Evolutionary conservation across 2,329 filamentous ascomycete species (phyloP).

Genomic region (Fusarium nurragi): DNA sequence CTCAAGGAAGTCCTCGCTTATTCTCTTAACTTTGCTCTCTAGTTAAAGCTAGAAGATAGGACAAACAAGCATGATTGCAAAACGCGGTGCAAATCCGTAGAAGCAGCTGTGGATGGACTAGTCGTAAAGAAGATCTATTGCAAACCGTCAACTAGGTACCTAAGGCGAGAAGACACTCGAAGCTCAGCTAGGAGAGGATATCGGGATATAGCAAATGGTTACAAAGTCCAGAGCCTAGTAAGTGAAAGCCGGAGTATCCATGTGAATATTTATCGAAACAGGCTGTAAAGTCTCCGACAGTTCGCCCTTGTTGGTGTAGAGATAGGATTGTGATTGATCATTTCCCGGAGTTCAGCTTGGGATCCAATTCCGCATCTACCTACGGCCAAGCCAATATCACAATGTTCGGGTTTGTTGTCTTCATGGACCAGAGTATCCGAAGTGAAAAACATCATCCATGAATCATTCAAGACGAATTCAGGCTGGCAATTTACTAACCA

Average conservation of each 20-base stretch:
- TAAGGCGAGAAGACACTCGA: too few species aligned
- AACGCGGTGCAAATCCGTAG: too few species aligned
- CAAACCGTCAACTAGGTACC: background rate
- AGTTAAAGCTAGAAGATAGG: background rate
- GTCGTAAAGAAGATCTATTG: too few species aligned
- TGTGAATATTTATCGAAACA: background rate
- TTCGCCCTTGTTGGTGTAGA: background rate
- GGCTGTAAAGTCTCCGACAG: background rate
- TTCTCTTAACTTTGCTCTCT: too few species aligned
- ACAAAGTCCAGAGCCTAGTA: background rate
- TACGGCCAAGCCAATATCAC: background rate
- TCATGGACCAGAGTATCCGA: background rate
- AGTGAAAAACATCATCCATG: background rate
- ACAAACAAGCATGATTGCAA: background rate
- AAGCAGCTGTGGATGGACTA: too few species aligned
- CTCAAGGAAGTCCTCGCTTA: background rate
- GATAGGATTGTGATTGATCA: background rate
- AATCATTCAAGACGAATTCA: background rate
- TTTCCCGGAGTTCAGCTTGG: background rate
- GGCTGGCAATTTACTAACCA: background rate
- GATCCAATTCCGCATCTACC: background rate
- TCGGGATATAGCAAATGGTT: background rate
- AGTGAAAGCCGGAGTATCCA: background rate
- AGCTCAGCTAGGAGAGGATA: background rate
- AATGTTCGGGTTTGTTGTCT: background rate